A percentile compares a stretch with the other conserved stretches of the same genome.
Conservation (phyloP, 352 stramenopile species). For the Phytopythium montanum region DNA sequence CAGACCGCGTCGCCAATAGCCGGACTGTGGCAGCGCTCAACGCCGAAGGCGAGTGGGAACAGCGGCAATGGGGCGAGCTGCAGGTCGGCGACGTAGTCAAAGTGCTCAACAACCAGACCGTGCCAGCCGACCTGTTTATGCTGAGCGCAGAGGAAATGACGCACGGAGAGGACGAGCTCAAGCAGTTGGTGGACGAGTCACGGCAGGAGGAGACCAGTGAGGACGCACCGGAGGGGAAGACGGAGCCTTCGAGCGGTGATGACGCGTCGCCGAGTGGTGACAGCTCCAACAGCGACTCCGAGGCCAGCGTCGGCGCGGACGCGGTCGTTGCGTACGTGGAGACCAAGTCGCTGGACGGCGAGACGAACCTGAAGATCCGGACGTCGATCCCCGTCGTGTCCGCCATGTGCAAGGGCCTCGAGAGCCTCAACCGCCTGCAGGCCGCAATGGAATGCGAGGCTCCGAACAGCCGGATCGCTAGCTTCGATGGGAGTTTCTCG, state of each 20-base stretch:
- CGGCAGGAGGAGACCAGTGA: constrained; percentile 5
- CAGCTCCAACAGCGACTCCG: background rate
- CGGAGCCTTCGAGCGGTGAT: background rate
- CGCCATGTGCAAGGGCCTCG: constrained; percentile 21
- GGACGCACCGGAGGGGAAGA: background rate
- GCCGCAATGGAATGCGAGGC: constrained; percentile 68
- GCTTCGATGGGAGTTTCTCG: constrained; percentile 76
- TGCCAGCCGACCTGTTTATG: constrained; percentile 72
- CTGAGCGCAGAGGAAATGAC: constrained; percentile 50
- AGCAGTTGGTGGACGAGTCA: constrained; percentile 13
- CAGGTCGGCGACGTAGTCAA: constrained; percentile 82
- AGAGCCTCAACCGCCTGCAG: constrained; percentile 37
- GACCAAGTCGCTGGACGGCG: constrained; percentile 81
- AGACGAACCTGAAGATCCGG: constrained; percentile 85
- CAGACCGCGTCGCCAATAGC: constrained; percentile 69
- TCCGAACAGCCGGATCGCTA: constrained; percentile 84
- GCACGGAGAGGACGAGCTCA: constrained; percentile 33
- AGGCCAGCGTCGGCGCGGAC: background rate
- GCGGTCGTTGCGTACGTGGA: constrained; percentile 76
- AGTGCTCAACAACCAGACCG: constrained; percentile 57
- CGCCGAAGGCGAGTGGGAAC: constrained; percentile 39
- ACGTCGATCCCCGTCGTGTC: constrained; percentile 59
- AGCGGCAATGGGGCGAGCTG: constrained; percentile 58
- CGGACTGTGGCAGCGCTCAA: constrained; percentile 47
- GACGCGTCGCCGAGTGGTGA: constrained; percentile 2